These are phyloP conservation scores for Xylaria scruposa DNA, from an alignment of 495 filamentous ascomycete genomes.

Conservation along the genomic window DNA sequence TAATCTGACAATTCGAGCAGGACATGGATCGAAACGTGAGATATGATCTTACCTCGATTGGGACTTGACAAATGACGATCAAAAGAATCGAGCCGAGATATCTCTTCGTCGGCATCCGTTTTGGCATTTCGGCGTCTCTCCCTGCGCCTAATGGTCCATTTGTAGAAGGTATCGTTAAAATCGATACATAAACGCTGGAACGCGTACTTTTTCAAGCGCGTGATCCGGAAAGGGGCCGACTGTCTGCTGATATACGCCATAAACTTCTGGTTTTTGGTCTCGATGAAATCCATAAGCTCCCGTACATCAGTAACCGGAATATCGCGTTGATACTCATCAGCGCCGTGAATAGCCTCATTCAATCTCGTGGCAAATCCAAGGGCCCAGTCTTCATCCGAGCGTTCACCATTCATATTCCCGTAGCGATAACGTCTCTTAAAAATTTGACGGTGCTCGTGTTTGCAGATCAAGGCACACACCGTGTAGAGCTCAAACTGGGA, in stretches of 20 bases:
- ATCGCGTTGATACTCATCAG: constrained; percentile 28
- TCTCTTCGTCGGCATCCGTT: background rate
- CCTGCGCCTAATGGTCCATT: background rate
- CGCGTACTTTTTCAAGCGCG: constrained; percentile 24
- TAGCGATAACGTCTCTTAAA: constrained; percentile 12
- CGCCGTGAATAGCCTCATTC: constrained; percentile 35
- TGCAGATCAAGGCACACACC: constrained; percentile 33
- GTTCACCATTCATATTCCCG: background rate
- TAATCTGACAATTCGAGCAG: background rate
- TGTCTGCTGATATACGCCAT: constrained; percentile 27
- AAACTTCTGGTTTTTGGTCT: background rate
- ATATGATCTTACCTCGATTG: background rate
- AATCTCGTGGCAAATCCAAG: constrained; percentile 32
- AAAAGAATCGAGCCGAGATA: background rate
- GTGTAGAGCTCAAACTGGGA: constrained; percentile 33
- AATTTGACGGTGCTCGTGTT: constrained; percentile 27
- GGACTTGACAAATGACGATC: background rate
- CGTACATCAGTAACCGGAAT: constrained; percentile 33
- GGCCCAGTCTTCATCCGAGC: constrained; percentile 16
- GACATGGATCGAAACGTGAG: too few species aligned
- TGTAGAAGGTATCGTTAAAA: constrained; percentile 5
- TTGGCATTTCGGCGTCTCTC: background rate
- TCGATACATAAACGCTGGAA: constrained; percentile 22
- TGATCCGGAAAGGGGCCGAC: constrained; percentile 16
- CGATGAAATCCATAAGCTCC: constrained; percentile 21